phyloP scores from a whole-genome alignment of 148 eudicot species.

The Rhododendron ovatum region DNA sequence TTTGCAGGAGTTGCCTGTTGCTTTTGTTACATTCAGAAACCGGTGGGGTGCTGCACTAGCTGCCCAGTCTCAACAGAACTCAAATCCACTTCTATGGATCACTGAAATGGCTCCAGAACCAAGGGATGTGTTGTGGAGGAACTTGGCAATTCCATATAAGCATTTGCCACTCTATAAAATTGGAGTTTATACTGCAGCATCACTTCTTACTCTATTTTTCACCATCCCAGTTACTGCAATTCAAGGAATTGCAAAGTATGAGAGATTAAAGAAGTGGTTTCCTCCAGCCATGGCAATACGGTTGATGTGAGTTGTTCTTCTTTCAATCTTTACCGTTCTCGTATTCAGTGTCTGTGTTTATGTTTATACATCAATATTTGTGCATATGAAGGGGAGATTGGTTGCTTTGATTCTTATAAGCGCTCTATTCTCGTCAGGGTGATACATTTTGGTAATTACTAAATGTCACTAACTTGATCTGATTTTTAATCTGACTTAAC shows the following conservation, averaged over 20 bases:
- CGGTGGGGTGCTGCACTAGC: constrained; percentile 73
- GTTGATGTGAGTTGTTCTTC: constrained; percentile 53
- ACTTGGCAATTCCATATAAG: constrained; percentile 60
- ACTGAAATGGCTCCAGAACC: constrained; percentile 93
- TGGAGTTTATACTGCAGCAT: constrained; percentile 48
- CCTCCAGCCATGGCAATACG: constrained; percentile 87
- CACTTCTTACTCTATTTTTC: constrained; percentile 82
- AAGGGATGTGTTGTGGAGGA: constrained; percentile 79
- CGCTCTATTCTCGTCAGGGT: not conserved
- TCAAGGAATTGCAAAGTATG: constrained; percentile 89
- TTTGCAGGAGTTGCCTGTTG: constrained; percentile 76
- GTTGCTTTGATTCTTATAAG: not conserved
- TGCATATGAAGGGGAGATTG: not conserved
- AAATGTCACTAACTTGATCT: not conserved
- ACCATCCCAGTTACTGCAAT: constrained; percentile 82
- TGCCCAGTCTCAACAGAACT: constrained; percentile 77
- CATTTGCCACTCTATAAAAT: constrained; percentile 58
- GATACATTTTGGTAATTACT: not conserved
- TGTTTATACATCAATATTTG: not conserved
- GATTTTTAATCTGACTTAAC: not conserved
- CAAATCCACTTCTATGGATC: constrained; percentile 78
- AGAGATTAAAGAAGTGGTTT: constrained; percentile 79
- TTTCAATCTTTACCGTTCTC: not conserved
- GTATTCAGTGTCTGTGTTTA: too few species aligned
- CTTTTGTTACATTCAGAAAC: constrained; percentile 79